Evolutionary conservation across 179 eudicot genomes (phyloP), one percentile per base, ranked within the genome.

Genomic region (Camellia oleifera): DNA sequence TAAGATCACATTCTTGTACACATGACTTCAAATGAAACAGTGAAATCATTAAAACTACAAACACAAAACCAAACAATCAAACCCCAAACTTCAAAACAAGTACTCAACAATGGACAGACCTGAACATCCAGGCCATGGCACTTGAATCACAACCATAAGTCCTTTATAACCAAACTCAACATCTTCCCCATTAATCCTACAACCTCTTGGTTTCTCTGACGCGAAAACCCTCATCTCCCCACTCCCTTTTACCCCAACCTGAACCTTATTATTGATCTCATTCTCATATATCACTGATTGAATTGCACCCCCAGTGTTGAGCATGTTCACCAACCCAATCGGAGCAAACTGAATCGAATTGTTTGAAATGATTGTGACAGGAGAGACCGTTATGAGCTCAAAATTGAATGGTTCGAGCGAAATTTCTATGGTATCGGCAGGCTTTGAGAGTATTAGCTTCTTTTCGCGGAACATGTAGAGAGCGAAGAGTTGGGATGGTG

Each of bases 341-440:
- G 97, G 94, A 48, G 97, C 95, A 74, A 93, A 92, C 44, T 92
- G 88, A 15, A 87, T 77, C 0, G 79, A 69, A 10, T 80, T 81
- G 62, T 77, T 77, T 5, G 86, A 85, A 57, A 93, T 57, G 1
- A 7, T 50, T 9, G 79, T 78, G 10, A 93, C 86, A 0, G 98
- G 98, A 50, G 95, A 89, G n/a, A 93, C 95, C 0, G 93, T 84
- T 9, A 93, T 80, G 80, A 95, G 97, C 89, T 95, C 98, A 48
- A 90, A 95, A 14, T 78, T 77, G 76, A 95, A 95, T 5, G 97
- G 93, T 7, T 93, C 97, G 0, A 95, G 92, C 0, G 97, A 69
- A 5, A 93, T 63, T 18, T 89, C 88, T 14, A 92, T 64, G 58
- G 58, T 67, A 54, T 89, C 91, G 0, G 84, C 52, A 61, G 83